Evolutionary conservation across 2,329 filamentous ascomycete genomes (phyloP).

Genomic region (Clonostachys sp.): DNA sequence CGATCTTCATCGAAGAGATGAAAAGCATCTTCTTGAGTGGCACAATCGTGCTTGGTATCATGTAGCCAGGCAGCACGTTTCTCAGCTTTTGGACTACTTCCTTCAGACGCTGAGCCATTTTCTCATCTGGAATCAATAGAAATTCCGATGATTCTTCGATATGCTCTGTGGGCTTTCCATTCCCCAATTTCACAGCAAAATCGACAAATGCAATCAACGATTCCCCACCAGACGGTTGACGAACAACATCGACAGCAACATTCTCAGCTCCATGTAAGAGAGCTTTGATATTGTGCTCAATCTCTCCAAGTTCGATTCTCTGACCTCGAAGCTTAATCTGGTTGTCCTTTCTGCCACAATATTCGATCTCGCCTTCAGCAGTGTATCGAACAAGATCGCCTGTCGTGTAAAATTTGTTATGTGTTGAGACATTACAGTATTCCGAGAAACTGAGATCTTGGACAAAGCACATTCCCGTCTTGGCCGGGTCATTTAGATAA

Average conservation of each 20-base stretch:
- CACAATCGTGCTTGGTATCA: slow-evolving; percentile 6
- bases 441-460: slow-evolving; percentile 21
- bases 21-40: slow-evolving; percentile 6
- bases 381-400: slow-evolving; percentile 53
- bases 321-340: slow-evolving; percentile 51
- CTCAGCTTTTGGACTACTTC: not conserved
- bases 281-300: slow-evolving; percentile 42
- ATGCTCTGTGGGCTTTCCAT: too few relatives aligned
- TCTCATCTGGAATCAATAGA: too few relatives aligned
- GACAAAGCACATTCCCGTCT: slow-evolving; percentile 46
- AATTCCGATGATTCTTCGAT: too few relatives aligned
- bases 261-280: not conserved
- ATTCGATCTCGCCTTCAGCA: slow-evolving; percentile 23
- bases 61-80: slow-evolving; percentile 5
- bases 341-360: slow-evolving; percentile 41
- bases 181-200: too few relatives aligned
- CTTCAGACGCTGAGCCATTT: too few relatives aligned
- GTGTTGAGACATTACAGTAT: not conserved
- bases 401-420: slow-evolving; percentile 30
- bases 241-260: not conserved
- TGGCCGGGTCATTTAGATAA: slow-evolving; percentile 45
- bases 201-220: not conserved
- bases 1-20: slow-evolving; percentile 8
- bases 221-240: too few relatives aligned
- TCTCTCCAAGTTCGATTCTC: slow-evolving; percentile 54